Evolutionary conservation across 495 filamentous ascomycete species (phyloP).

Genomic region (Xylaria telfairii): DNA sequence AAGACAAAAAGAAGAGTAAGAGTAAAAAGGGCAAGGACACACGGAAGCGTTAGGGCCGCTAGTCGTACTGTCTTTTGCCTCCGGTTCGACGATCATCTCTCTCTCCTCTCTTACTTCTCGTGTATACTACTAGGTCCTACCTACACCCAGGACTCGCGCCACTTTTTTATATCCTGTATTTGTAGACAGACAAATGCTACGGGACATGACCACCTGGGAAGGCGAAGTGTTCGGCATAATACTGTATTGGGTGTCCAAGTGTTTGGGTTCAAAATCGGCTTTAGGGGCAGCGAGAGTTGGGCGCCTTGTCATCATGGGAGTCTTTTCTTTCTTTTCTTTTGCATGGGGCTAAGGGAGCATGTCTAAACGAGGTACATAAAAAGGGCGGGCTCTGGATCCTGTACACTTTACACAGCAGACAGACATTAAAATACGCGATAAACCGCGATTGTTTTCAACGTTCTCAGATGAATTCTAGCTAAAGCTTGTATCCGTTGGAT

Average conservation of each 20-base stretch:
- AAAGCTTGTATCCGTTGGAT: background rate
- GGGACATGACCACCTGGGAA: constrained; percentile 11
- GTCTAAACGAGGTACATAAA: constrained; percentile 16
- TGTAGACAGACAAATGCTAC: constrained; percentile 1
- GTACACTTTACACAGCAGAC: background rate
- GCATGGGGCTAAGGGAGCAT: background rate
- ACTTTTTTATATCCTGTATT: constrained; percentile 6
- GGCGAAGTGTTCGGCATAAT: constrained; percentile 4
- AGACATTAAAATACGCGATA: background rate
- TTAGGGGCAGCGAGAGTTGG: background rate
- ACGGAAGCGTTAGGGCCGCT: constrained; percentile 41
- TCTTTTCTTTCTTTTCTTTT: constrained; percentile 8
- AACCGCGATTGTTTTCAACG: background rate
- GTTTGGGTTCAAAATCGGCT: background rate
- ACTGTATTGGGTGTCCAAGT: constrained; percentile 2
- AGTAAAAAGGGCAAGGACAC: constrained; percentile 76
- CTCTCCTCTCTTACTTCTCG: background rate
- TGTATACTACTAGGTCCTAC: constrained; percentile 16
- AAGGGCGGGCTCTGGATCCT: constrained; percentile 6
- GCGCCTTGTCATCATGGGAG: constrained; percentile 6
- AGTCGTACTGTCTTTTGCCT: background rate
- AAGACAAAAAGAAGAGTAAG: constrained; percentile 79
- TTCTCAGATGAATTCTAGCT: background rate
- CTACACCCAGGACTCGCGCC: background rate
- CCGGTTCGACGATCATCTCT: background rate